These are phyloP conservation scores for Acer yangbiense DNA, from an alignment of 345 rosid genomes.

Conservation along the genomic window DNA sequence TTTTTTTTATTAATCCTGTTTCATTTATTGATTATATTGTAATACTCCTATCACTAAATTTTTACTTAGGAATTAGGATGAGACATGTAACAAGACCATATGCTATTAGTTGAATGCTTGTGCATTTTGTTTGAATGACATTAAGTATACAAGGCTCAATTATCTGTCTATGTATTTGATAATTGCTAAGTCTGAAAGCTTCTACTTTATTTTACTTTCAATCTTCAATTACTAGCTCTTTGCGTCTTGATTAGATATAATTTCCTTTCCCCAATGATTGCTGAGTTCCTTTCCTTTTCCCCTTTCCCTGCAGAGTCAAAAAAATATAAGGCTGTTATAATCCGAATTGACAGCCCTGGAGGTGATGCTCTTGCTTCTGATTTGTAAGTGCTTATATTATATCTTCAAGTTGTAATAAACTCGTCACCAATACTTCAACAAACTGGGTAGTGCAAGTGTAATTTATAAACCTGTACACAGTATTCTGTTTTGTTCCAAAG, in stretches of 20 bases:
- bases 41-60: neutral
- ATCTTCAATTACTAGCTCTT: slow-evolving; percentile 8
- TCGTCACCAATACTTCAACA: neutral
- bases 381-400: slow-evolving; percentile 66
- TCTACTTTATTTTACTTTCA: neutral
- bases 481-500: neutral
- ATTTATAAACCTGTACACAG: neutral
- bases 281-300: slow-evolving; percentile 22
- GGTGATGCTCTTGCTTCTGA: slow-evolving; percentile 99
- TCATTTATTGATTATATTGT: neutral
- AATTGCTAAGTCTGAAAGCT: neutral
- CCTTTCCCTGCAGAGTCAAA: slow-evolving; percentile 54
- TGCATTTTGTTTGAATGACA: neutral
- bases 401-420: neutral
- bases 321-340: slow-evolving; percentile 80
- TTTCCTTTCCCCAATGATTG: slow-evolving; percentile 5
- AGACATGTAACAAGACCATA: neutral
- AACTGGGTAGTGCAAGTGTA: neutral
- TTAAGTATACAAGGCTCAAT: neutral
- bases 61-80: neutral
- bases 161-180: neutral
- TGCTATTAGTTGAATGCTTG: neutral
- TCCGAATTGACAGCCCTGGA: slow-evolving; percentile 96
- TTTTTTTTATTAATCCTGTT: neutral
- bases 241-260: neutral